Percentiles rank a stretch among this genome's conserved stretches.
phyloP scores from a whole-genome alignment of 441 rosid species.

The Erodium chrysanthum region DNA sequence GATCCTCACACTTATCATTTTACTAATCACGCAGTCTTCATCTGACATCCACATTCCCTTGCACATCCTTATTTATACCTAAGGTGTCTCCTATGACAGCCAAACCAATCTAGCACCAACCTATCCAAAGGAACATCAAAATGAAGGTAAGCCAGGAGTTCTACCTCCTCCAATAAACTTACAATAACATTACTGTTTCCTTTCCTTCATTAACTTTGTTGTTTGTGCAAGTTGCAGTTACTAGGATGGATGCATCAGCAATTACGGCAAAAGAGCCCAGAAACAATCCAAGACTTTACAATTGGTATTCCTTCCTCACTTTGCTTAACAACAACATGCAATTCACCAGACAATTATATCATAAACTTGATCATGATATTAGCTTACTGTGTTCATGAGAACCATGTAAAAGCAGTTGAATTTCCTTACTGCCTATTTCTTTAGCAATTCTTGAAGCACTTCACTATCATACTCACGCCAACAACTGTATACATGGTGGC shows the following conservation, averaged over 20 bases:
- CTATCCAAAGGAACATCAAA: too few relatives aligned
- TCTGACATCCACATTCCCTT: slow-evolving; percentile 25
- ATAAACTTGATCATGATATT: slow-evolving; percentile 1
- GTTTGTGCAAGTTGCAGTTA: too few relatives aligned
- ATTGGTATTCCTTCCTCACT: slow-evolving; percentile 12
- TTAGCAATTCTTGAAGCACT: background rate
- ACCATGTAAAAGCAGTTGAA: background rate
- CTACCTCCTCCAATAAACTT: slow-evolving; percentile 3
- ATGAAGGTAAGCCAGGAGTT: too few relatives aligned
- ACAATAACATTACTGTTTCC: slow-evolving; percentile 16
- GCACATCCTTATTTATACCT: slow-evolving; percentile 19
- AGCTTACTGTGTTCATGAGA: background rate
- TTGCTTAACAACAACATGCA: slow-evolving; percentile 10
- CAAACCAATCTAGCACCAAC: slow-evolving; percentile 11
- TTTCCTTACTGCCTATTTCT: background rate
- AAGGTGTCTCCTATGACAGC: slow-evolving; percentile 27
- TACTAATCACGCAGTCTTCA: slow-evolving; percentile 24
- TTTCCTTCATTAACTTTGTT: slow-evolving; percentile 4
- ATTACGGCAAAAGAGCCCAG: too few relatives aligned
- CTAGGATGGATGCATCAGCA: too few relatives aligned
- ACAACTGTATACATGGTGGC: slow-evolving; percentile 3
- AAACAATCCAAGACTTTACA: too few relatives aligned
- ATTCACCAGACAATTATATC: background rate
- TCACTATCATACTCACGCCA: background rate
- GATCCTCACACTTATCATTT: slow-evolving; percentile 19